These are phyloP conservation scores for Microbotryum lychnidis-dioicae DNA, from an alignment of 1,284 basidiomycete genomes.

Conservation along the genomic window DNA sequence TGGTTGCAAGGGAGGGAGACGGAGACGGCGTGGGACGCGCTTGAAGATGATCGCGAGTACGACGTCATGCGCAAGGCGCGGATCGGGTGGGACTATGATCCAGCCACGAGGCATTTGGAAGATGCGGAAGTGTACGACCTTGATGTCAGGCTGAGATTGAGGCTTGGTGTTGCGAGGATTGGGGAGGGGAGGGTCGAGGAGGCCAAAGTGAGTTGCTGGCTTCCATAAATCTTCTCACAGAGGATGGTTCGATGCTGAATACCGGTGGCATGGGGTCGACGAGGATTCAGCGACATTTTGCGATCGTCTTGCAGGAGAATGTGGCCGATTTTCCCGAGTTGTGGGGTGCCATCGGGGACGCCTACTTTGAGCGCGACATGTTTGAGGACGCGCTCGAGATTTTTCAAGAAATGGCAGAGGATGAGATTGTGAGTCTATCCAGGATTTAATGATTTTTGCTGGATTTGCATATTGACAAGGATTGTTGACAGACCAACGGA, in stretches of 20 bases:
- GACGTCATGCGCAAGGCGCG: constrained; percentile 48
- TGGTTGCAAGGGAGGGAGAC: constrained; percentile 84
- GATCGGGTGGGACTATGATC: constrained; percentile 35
- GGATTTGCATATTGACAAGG: neutral
- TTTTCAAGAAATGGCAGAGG: constrained; percentile 63
- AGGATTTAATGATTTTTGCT: neutral
- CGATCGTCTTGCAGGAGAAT: constrained; percentile 56
- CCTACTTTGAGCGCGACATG: constrained; percentile 64
- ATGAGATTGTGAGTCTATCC: constrained; percentile 51
- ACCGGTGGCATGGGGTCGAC: neutral
- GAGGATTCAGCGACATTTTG: constrained; percentile 58
- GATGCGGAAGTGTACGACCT: constrained; percentile 50
- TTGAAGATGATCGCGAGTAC: constrained; percentile 81
- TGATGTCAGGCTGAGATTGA: constrained; percentile 71
- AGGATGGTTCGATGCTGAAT: neutral
- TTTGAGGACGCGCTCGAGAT: constrained; percentile 67
- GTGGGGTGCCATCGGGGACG: constrained; percentile 75
- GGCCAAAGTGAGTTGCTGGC: constrained; percentile 55
- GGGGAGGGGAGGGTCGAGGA: constrained; percentile 71
- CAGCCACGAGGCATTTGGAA: constrained; percentile 36
- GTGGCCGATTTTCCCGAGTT: constrained; percentile 64
- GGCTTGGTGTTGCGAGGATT: constrained; percentile 77
- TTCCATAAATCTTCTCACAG: neutral
- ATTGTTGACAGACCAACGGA: constrained; percentile 27
- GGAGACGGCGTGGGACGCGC: constrained; percentile 65